These are phyloP conservation scores for Apiospora arundinis DNA, from an alignment of 2,329 filamentous ascomycete species.

Conservation along the genomic window DNA sequence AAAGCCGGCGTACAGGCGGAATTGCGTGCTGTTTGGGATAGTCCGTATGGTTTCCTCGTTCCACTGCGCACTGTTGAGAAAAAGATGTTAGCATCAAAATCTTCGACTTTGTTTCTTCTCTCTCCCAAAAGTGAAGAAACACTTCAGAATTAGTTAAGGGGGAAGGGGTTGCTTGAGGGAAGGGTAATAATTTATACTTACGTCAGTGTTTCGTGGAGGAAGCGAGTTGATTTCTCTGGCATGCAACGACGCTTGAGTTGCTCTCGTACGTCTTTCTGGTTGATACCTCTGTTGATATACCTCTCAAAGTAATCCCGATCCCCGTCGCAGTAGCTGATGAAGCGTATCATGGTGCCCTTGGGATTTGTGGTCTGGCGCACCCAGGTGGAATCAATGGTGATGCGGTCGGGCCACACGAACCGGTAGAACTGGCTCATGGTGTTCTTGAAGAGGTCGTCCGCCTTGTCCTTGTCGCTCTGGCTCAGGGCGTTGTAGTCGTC, in stretches of 20 bases:
- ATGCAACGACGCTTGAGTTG: conserved; percentile 33
- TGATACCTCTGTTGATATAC: neutral
- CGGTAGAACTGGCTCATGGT: conserved; percentile 38
- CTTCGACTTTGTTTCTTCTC: too few species aligned
- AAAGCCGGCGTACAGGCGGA: conserved; percentile 38
- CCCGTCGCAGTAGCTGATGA: neutral
- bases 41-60: conserved; percentile 35
- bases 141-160: neutral
- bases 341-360: neutral
- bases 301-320: neutral
- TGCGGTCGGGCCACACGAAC: conserved; percentile 33
- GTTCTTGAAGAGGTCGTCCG: conserved; percentile 27
- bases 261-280: conserved; percentile 23
- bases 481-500: neutral
- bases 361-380: conserved; percentile 25
- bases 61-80: conserved; percentile 30
- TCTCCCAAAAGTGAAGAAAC: too few species aligned
- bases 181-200: neutral
- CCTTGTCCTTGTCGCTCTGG: neutral
- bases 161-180: too few species aligned
- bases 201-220: conserved; percentile 39
- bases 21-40: conserved; percentile 33
- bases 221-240: conserved; percentile 33
- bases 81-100: neutral
- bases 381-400: conserved; percentile 40